Evolutionary conservation across 192 early-diverging fungal genomes (phyloP).

Genomic region (Fimicolochytrium jonesii): DNA sequence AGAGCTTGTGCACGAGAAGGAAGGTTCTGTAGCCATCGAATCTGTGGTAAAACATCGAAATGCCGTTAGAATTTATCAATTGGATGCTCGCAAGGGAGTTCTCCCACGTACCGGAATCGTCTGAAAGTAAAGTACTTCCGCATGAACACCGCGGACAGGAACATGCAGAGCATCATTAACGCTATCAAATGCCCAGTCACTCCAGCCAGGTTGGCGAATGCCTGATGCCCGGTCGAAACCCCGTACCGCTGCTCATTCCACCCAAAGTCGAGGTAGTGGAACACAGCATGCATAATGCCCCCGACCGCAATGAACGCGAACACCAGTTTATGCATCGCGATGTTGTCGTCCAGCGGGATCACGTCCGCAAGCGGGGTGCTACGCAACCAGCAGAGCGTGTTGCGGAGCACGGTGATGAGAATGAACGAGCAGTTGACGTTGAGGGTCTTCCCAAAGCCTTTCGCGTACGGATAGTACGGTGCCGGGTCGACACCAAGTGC

Average conservation of each 20-base stretch:
- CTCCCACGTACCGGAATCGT: conserved; percentile 1
- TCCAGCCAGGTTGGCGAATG: conserved; percentile 24
- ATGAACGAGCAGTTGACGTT: conserved; percentile 35
- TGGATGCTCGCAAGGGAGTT: neutral
- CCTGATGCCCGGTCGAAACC: conserved; percentile 12
- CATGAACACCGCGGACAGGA: conserved; percentile 35
- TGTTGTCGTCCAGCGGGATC: conserved; percentile 32
- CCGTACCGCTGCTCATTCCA: conserved; percentile 16
- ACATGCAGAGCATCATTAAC: conserved; percentile 21
- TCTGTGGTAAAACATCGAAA: neutral
- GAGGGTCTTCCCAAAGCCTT: conserved; percentile 35
- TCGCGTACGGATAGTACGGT: conserved; percentile 31
- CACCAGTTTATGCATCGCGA: conserved; percentile 32
- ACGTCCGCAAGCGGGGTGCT: conserved; percentile 28
- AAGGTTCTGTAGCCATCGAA: conserved; percentile 32
- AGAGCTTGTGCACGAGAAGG: conserved; percentile 30
- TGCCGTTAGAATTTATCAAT: neutral
- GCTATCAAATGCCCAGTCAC: conserved; percentile 25
- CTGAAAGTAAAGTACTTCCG: conserved; percentile 65
- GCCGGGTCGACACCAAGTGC: neutral
- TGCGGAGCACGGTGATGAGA: conserved; percentile 29
- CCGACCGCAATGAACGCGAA: conserved; percentile 20
- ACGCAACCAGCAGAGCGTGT: conserved; percentile 30
- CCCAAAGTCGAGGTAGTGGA: conserved; percentile 30
- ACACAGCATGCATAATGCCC: conserved; percentile 13